Evolutionary conservation across 2,329 filamentous ascomycete species (phyloP), one percentile per base, ranked within the genome.

Genomic region (Penicillium sclerotigenum): DNA sequence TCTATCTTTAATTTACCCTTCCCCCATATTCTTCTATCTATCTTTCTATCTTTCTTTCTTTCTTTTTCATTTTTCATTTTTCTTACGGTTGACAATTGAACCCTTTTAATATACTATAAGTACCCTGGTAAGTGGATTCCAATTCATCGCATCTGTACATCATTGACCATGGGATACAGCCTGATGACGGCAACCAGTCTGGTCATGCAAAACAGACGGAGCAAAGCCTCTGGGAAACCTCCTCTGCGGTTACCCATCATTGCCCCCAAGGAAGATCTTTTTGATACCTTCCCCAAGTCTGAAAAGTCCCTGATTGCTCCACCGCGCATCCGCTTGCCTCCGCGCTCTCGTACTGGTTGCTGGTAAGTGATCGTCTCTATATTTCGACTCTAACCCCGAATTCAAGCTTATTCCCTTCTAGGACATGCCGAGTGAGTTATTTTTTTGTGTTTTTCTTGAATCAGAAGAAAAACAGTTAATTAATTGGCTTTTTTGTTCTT

Each of bases 331-430:
- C 76, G 80, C 49, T 72, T 82, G 14, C 80, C 80, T 38, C 80
- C 81, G 53, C 75, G 80, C 53, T 82, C 80, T 46, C 71, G 80
- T 58, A 81, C 79, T 33, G 80, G 80, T 54, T 83, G 80, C 63
- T 82, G 80, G 77, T 78, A 70, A 64, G 75, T 71, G 53, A 38
- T 46, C 54, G 34, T 43, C 51, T 36, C 49, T 50, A 31, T 52
- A 36, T 48, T 47, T 26, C 7, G 16, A 55, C 49, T 13, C 10
- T 2, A 13, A 13, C 14, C 8, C 9, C 8, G 50, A 58, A 54
- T 29, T 42, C 33, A 48, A 24, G 22, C 58, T 67, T 41, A 64
- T 49, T n/a, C 47, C 47, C 54, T 47, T 52, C 31, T 62, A 77
- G 75, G 74, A 77, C 73, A 46, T 77, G 75, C 63, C 70, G 75